phyloP scores from a whole-genome alignment of 2,329 filamentous ascomycete genomes.

The Curvularia verruculosa region DNA sequence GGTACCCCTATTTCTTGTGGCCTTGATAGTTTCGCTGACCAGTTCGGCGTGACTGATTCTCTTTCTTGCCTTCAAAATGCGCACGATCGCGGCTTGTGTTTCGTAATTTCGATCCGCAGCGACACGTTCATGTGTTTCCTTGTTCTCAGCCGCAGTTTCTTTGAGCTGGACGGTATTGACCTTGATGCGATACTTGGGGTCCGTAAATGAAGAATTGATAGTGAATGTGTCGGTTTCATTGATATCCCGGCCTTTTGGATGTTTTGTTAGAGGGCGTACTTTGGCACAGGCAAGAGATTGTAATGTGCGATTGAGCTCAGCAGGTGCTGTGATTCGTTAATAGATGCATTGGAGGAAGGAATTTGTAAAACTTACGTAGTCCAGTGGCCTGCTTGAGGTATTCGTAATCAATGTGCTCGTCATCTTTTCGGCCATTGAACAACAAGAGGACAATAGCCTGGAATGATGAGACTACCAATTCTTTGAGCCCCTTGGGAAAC shows the following conservation, averaged over 20 bases:
- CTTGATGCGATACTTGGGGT: slow-evolving; percentile 89
- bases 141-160: slow-evolving; percentile 94
- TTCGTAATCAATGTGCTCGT: slow-evolving; percentile 72
- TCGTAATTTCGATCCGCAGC: slow-evolving; percentile 91
- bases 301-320: slow-evolving; percentile 84
- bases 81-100: slow-evolving; percentile 93
- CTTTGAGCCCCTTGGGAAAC: slow-evolving; percentile 82
- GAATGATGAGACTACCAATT: slow-evolving; percentile 87
- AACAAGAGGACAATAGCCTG: slow-evolving; percentile 89
- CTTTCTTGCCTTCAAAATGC: slow-evolving; percentile 96
- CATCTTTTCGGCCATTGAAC: slow-evolving; percentile 75
- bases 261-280: slow-evolving; percentile 80
- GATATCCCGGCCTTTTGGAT: slow-evolving; percentile 84
- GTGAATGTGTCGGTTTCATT: slow-evolving; percentile 79
- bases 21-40: slow-evolving; percentile 88
- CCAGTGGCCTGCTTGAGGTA: slow-evolving; percentile 77
- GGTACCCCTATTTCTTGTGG: slow-evolving; percentile 84
- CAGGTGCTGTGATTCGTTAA: slow-evolving; percentile 60
- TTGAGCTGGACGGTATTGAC: slow-evolving; percentile 99
- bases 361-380: slow-evolving; percentile 60
- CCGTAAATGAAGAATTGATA: slow-evolving; percentile 76
- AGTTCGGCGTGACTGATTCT: slow-evolving; percentile 83
- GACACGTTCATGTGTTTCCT: slow-evolving; percentile 89
- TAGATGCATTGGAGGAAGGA: not conserved
- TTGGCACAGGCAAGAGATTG: slow-evolving; percentile 95